Evolutionary conservation across 139 green algal species (phyloP).

Genomic region (Chloropicon primus): DNA sequence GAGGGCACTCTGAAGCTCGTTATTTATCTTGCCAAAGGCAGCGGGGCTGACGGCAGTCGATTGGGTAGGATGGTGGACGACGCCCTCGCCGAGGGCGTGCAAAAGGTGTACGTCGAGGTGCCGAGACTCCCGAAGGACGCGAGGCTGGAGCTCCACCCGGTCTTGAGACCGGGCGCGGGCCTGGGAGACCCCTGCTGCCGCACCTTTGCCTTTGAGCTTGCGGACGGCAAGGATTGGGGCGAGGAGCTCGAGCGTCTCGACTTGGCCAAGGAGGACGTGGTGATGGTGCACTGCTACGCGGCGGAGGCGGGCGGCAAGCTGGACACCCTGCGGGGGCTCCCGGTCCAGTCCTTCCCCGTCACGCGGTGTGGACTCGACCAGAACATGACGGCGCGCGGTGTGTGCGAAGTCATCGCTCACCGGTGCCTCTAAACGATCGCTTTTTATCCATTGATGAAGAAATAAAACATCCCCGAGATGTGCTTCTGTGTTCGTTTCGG

Average conservation of each 20-base stretch:
- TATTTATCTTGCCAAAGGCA: not conserved
- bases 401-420: not conserved
- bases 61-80: slow-evolving; percentile 32
- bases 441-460: not conserved
- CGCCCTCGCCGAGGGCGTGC: slow-evolving; percentile 15
- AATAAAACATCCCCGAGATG: too few relatives aligned
- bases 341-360: not conserved
- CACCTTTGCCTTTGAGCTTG: not conserved
- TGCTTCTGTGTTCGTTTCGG: too few relatives aligned
- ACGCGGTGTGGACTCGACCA: not conserved
- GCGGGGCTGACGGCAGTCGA: not conserved
- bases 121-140: slow-evolving; percentile 38
- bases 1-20: not conserved
- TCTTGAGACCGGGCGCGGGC: too few relatives aligned
- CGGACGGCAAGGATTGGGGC: not conserved
- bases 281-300: not conserved
- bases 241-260: not conserved
- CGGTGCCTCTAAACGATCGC: not conserved
- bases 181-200: too few relatives aligned
- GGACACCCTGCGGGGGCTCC: not conserved
- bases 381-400: not conserved
- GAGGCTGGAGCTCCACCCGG: slow-evolving; percentile 53
- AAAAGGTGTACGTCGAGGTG: slow-evolving; percentile 28
- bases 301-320: too few relatives aligned
- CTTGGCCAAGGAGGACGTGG: not conserved